Conservation (phyloP, 352 stramenopile genomes). For the Globisporangium recalcitrans region DNA sequence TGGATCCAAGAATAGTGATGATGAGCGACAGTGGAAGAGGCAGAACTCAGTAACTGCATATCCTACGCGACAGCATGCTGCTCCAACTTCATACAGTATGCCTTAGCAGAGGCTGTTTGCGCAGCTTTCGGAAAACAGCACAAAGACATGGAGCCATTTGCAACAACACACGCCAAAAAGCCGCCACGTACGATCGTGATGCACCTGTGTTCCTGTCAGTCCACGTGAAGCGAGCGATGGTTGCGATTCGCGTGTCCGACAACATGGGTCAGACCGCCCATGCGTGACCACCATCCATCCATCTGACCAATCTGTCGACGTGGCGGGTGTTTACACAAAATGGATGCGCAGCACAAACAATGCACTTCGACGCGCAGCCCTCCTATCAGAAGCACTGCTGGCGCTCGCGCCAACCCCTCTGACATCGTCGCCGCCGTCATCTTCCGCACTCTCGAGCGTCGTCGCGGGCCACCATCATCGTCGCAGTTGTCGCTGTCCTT, state of each 20-base stretch:
- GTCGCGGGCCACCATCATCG: background rate
- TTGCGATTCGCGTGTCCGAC: background rate
- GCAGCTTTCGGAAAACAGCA: background rate
- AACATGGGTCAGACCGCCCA: background rate
- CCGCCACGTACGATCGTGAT: background rate
- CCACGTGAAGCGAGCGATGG: too few relatives aligned
- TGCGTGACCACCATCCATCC: background rate
- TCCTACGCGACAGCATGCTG: background rate
- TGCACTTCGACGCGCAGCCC: background rate
- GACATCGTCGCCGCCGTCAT: background rate
- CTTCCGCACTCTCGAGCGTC: background rate
- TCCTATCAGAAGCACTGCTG: background rate
- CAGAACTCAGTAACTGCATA: background rate
- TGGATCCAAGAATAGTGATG: too few relatives aligned
- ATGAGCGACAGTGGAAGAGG: background rate
- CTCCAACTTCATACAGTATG: background rate
- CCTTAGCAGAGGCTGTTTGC: background rate
- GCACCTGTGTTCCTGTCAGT: background rate
- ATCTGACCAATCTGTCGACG: background rate
- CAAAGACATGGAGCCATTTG: slow-evolving; percentile 12
- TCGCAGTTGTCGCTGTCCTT: background rate
- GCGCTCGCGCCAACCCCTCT: background rate
- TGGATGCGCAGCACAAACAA: background rate
- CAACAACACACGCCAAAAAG: background rate
- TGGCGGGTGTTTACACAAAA: background rate